Evolutionary conservation across 495 filamentous ascomycete genomes (phyloP).

Genomic region (Chaetomidium leptoderma): DNA sequence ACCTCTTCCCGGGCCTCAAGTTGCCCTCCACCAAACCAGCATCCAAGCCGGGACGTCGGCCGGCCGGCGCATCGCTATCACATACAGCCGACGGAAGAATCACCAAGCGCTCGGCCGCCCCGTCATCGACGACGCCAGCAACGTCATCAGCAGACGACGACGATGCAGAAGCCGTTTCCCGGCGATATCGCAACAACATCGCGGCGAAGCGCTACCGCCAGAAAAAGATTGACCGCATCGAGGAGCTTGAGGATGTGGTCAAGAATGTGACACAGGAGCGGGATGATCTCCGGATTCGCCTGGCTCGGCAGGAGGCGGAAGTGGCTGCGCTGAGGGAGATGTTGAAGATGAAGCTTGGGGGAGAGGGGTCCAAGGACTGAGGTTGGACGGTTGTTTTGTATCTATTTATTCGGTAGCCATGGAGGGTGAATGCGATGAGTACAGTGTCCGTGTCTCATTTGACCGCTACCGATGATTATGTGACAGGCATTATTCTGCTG

Average conservation of each 20-base stretch:
- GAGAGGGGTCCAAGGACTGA: slow-evolving; percentile 4
- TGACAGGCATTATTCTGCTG: no score
- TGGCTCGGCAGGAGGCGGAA: slow-evolving; percentile 63
- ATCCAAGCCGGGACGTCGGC: slow-evolving; percentile 15
- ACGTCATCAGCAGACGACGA: slow-evolving; percentile 6
- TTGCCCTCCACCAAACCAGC: not conserved
- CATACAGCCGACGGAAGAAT: slow-evolving; percentile 4
- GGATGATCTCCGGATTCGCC: slow-evolving; percentile 60
- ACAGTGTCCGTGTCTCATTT: no score
- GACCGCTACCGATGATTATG: no score
- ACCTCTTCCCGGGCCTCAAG: slow-evolving; percentile 15
- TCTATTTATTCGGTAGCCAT: not conserved
- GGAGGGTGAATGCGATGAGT: no score
- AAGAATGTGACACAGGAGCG: slow-evolving; percentile 56
- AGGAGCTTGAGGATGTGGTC: slow-evolving; percentile 58
- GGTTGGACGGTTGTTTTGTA: not conserved
- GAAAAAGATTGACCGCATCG: slow-evolving; percentile 62
- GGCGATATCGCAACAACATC: slow-evolving; percentile 64
- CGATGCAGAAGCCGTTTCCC: slow-evolving; percentile 32
- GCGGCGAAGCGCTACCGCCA: slow-evolving; percentile 69
- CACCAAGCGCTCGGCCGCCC: slow-evolving; percentile 4
- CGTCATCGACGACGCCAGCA: not conserved
- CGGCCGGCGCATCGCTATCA: slow-evolving; percentile 4
- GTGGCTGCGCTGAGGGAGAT: slow-evolving; percentile 42
- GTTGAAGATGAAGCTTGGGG: slow-evolving; percentile 34